Base-by-base conservation (phyloP, 2,329 filamentous ascomycete species). In the Monosporascus ibericus region DNA sequence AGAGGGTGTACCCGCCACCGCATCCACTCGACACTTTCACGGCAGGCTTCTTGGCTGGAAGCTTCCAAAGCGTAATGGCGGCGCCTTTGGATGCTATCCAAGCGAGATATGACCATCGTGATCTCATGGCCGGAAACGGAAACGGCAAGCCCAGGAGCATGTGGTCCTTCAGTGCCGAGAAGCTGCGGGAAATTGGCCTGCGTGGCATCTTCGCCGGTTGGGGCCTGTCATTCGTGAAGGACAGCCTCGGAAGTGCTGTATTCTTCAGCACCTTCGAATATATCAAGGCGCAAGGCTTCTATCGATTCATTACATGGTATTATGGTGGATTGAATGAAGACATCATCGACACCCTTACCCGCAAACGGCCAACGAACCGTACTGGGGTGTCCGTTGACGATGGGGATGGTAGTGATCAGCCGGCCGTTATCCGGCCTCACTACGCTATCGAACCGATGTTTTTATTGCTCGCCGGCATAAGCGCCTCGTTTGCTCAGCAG, bases 241-340 rank as follows among this genome's bases (percentile, higher is more conserved):
- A 90, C 62, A 81, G 82, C 27, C 68, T 88, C 6, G 87, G 87
- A 14, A 82, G 80, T 50, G 87, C 84, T 37, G 69, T 88, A 18
- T 90, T 90, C 75, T 92, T 92, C 68, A 81, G 80, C 60, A 81
- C 80, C 0, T 91, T 92, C 57, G 88, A 92, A 69, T 88, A 83
- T 47, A 73, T 90, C 63, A 91, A 91, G 66, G 85, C 83, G 11
- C 87, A 91, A 65, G 77, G 77, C 14, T 87, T 88, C 69, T 90
- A 90, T 68, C 73, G 73, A 44, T 91, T 87, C 63, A 80, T 91
- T 34, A 80, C 78, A 15, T 84, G 80, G 72, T 88, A 85, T 65
- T 91, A 91, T 59, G 81, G 84, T 27, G 77, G 76, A 1, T 66
- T 83, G 24, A 76, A 74, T 27, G 73, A 76, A 40, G 75, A 81